phyloP scores from a whole-genome alignment of 2,329 filamentous ascomycete species.

The Colletotrichum trifolii region DNA sequence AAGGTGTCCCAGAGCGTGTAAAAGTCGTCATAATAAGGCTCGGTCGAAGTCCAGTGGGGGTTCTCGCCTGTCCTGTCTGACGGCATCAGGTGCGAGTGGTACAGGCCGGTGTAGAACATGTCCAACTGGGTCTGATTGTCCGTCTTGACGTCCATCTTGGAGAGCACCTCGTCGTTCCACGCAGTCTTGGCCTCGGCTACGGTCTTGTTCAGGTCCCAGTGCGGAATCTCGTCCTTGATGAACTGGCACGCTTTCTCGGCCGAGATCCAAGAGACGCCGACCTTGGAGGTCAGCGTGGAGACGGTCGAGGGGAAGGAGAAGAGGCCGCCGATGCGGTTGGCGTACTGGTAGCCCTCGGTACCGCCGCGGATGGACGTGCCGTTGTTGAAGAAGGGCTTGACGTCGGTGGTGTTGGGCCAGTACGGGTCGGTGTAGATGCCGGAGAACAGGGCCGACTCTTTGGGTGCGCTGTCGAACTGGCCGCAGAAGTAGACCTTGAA shows the following conservation, averaged over 20 bases:
- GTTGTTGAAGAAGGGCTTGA: slow-evolving; percentile 57
- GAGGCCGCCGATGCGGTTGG: slow-evolving; percentile 62
- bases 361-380: slow-evolving; percentile 64
- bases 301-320: slow-evolving; percentile 56
- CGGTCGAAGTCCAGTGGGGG: slow-evolving; percentile 62
- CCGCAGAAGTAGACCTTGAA: slow-evolving; percentile 58
- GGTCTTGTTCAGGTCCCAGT: slow-evolving; percentile 53
- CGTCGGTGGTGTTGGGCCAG: slow-evolving; percentile 45
- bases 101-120: slow-evolving; percentile 68
- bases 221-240: slow-evolving; percentile 55
- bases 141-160: slow-evolving; percentile 52
- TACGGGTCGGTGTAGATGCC: slow-evolving; percentile 59
- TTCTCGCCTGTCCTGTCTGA: slow-evolving; percentile 71
- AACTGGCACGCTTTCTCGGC: slow-evolving; percentile 60
- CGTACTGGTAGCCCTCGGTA: slow-evolving; percentile 60
- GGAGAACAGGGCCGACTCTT: slow-evolving; percentile 50
- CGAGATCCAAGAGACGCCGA: slow-evolving; percentile 63
- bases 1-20: slow-evolving; percentile 69
- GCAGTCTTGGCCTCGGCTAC: slow-evolving; percentile 51
- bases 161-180: slow-evolving; percentile 60
- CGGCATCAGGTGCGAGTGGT: slow-evolving; percentile 71
- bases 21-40: slow-evolving; percentile 70
- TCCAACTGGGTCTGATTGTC: slow-evolving; percentile 59
- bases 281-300: slow-evolving; percentile 57
- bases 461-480: slow-evolving; percentile 51